Percentiles rank a stretch among this genome's conserved stretches.
phyloP scores from a whole-genome alignment of 768 basidiomycete species.

The Hericium alpestre region DNA sequence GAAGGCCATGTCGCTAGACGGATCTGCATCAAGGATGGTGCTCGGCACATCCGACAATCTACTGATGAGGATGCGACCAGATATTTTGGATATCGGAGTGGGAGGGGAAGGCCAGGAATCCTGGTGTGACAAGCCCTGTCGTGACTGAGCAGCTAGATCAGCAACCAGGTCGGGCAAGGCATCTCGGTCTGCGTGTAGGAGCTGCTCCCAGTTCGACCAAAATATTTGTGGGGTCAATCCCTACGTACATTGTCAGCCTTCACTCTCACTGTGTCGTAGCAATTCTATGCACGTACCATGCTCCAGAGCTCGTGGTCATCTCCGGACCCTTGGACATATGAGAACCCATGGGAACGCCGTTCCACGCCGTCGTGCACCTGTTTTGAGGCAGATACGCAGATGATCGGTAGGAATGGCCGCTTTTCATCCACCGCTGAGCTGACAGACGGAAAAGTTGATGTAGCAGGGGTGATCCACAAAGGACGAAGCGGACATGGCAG shows the following conservation, averaged over 20 bases:
- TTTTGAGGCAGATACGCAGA: constrained; percentile 82
- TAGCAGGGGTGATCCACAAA: constrained; percentile 78
- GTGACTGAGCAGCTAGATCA: constrained; percentile 10
- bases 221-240: constrained; percentile 68
- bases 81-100: constrained; percentile 26
- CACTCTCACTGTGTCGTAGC: background rate
- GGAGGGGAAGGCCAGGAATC: constrained; percentile 11
- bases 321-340: constrained; percentile 88
- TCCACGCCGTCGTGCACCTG: constrained; percentile 51
- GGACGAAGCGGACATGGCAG: constrained; percentile 65
- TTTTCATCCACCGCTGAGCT: background rate
- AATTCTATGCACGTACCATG: constrained; percentile 34
- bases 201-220: constrained; percentile 44
- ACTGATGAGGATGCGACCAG: constrained; percentile 33
- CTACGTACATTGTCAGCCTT: constrained; percentile 23
- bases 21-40: background rate
- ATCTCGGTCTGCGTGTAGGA: constrained; percentile 39
- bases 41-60: constrained; percentile 21
- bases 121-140: background rate
- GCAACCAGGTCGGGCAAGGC: constrained; percentile 39
- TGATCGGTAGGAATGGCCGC: constrained; percentile 48
- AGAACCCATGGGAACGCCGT: constrained; percentile 56
- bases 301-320: constrained; percentile 93
- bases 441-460: constrained; percentile 36
- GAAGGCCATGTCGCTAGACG: constrained; percentile 15